Evolutionary conservation across 1,139 yeast genomes (phyloP).

Genomic region (Blastobotrys aristatus): DNA sequence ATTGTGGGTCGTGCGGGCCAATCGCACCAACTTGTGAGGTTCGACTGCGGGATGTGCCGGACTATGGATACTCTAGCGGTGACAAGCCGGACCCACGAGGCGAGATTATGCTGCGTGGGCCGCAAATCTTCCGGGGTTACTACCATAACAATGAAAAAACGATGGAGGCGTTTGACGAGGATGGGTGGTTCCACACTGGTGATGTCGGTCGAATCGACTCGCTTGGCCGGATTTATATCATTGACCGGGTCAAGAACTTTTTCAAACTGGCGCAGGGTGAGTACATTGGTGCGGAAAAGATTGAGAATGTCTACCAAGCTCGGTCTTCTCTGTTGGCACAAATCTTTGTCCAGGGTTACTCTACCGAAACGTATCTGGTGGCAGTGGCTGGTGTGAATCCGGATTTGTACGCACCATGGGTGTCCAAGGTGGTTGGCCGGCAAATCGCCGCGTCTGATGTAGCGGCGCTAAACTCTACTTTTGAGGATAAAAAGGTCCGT

Average conservation of each 20-base stretch:
- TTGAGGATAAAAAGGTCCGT: conserved; percentile 32
- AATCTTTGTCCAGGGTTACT: conserved; percentile 65
- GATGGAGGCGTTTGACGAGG: conserved; percentile 45
- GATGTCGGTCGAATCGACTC: conserved; percentile 58
- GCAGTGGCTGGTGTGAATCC: conserved; percentile 63
- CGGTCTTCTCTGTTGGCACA: conserved; percentile 50
- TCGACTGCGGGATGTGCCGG: conserved; percentile 63
- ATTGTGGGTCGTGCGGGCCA: conserved; percentile 31
- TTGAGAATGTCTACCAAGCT: conserved; percentile 60
- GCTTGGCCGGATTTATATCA: conserved; percentile 53
- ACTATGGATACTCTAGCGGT: conserved; percentile 55
- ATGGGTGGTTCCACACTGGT: conserved; percentile 78
- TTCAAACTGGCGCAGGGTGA: conserved; percentile 81
- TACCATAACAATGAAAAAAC: conserved; percentile 54
- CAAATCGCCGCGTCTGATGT: conserved; percentile 26
- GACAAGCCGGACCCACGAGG: conserved; percentile 46
- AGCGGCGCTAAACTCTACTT: conserved; percentile 29
- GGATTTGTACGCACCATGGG: conserved; percentile 31
- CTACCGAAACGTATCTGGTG: conserved; percentile 54
- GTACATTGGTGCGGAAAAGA: conserved; percentile 73
- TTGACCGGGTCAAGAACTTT: conserved; percentile 76
- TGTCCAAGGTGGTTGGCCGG: conserved; percentile 24
- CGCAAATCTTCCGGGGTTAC: conserved; percentile 61
- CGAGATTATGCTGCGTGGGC: conserved; percentile 66
- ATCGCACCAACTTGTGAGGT: conserved; percentile 42